phyloP scores from a whole-genome alignment of 2,329 filamentous ascomycete genomes.

The Dactylellina parvicollis region DNA sequence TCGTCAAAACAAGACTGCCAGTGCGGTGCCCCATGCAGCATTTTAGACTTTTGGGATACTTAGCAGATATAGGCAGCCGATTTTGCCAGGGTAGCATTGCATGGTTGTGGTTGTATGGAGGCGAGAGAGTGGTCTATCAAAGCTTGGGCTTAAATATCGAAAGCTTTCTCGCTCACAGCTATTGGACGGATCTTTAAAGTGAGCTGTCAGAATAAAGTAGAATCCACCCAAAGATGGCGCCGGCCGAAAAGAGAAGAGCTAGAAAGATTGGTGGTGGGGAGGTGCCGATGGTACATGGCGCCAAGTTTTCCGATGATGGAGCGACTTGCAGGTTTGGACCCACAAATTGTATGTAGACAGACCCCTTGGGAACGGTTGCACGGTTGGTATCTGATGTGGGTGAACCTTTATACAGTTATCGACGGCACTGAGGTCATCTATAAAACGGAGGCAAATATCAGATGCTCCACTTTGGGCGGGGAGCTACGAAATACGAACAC shows the following conservation, averaged over 20 bases:
- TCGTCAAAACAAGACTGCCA: constrained; percentile 14
- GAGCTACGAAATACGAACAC: constrained; percentile 22
- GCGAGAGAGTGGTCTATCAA: no score
- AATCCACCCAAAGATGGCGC: constrained; percentile 11
- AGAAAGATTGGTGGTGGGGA: not conserved
- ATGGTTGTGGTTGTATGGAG: constrained; percentile 30
- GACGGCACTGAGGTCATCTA: no score
- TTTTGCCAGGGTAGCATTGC: constrained; percentile 40
- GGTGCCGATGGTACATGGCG: constrained; percentile 8
- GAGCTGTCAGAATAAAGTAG: constrained; percentile 39
- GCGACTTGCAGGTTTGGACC: not conserved
- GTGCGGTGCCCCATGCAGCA: constrained; percentile 8
- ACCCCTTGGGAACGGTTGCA: no score
- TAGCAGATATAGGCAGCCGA: constrained; percentile 36
- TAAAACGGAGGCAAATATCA: constrained; percentile 11
- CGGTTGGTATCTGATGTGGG: no score
- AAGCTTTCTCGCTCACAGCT: not conserved
- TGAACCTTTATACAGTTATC: no score
- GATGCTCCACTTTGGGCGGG: not conserved
- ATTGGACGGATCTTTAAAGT: not conserved
- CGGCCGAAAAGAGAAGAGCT: not conserved
- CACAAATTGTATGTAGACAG: no score
- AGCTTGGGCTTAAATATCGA: constrained; percentile 32
- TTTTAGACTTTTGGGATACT: not conserved
- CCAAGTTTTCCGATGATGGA: constrained; percentile 6